phyloP scores from a whole-genome alignment of 495 filamentous ascomycete species.

The Penicillium coffeae region DNA sequence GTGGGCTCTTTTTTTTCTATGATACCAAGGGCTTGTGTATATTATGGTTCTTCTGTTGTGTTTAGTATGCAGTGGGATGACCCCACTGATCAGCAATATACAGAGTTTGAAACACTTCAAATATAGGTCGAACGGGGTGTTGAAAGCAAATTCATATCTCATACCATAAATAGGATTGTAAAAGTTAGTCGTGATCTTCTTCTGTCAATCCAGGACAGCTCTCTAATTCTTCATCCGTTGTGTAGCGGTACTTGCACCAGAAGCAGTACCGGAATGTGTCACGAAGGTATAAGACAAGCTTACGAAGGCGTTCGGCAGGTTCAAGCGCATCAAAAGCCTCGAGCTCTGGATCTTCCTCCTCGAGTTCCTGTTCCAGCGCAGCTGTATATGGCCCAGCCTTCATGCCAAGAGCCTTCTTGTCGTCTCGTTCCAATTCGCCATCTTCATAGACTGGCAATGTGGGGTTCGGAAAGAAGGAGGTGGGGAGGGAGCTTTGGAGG shows the following conservation, averaged over 20 bases:
- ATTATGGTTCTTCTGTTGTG: constrained; percentile 10
- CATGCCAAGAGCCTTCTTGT: constrained; percentile 50
- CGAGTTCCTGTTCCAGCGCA: constrained; percentile 61
- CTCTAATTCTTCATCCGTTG: constrained; percentile 59
- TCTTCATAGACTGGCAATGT: constrained; percentile 52
- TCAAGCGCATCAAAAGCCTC: constrained; percentile 75
- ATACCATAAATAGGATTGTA: constrained; percentile 2
- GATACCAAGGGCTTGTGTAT: constrained; percentile 28
- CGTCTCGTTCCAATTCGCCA: constrained; percentile 51
- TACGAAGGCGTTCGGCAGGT: constrained; percentile 57
- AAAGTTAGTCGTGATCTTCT: constrained; percentile 77
- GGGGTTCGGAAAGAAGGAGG: constrained; percentile 41
- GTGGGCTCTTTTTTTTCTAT: constrained; percentile 9
- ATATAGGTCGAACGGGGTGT: background rate
- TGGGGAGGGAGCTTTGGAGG: constrained; percentile 60
- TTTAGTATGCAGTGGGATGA: background rate
- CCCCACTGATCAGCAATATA: background rate
- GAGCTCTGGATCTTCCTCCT: constrained; percentile 80
- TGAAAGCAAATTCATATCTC: too few species aligned
- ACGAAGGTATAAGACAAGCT: constrained; percentile 64
- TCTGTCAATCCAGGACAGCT: constrained; percentile 88
- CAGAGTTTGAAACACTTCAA: background rate
- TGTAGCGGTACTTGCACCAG: constrained; percentile 89
- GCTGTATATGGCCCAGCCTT: constrained; percentile 35
- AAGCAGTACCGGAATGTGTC: constrained; percentile 81